These are phyloP conservation scores for Aspergillus tubingensis DNA, from an alignment of 2,329 filamentous ascomycete genomes.

Conservation along the genomic window DNA sequence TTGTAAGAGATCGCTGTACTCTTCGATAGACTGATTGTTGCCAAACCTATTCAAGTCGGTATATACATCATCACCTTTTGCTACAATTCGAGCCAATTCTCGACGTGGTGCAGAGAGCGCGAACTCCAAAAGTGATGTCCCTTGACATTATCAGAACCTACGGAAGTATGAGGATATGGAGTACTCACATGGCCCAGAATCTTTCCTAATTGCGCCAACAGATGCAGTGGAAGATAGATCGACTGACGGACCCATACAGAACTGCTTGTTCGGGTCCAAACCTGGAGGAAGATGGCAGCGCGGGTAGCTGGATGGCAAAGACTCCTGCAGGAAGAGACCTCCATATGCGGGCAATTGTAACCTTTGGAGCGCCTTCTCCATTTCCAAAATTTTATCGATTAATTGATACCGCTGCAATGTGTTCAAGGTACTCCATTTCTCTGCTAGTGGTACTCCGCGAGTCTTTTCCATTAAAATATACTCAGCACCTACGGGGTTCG, in stretches of 20 bases:
- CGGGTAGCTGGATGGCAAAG: slow-evolving; percentile 9
- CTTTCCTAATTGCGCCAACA: background rate
- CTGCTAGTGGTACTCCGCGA: slow-evolving; percentile 32
- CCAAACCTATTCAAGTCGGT: slow-evolving; percentile 16
- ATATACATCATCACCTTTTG: slow-evolving; percentile 13
- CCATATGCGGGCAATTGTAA: slow-evolving; percentile 39
- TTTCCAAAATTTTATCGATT: slow-evolving; percentile 27
- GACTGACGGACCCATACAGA: slow-evolving; percentile 22
- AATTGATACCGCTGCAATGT: slow-evolving; percentile 21
- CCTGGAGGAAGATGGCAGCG: slow-evolving; percentile 14
- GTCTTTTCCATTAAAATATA: slow-evolving; percentile 47
- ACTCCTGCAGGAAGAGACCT: slow-evolving; percentile 29
- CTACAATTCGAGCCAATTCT: slow-evolving; percentile 13
- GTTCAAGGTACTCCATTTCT: slow-evolving; percentile 34
- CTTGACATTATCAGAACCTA: slow-evolving; percentile 8
- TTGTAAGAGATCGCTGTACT: slow-evolving; percentile 21
- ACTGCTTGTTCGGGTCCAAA: slow-evolving; percentile 19
- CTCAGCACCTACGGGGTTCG: slow-evolving; percentile 40
- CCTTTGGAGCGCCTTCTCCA: slow-evolving; percentile 26
- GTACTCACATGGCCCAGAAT: slow-evolving; percentile 21
- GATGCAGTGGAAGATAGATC: slow-evolving; percentile 5
- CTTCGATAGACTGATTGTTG: slow-evolving; percentile 18
- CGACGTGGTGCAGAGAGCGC: slow-evolving; percentile 18
- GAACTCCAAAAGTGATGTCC: slow-evolving; percentile 18
- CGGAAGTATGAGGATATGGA: background rate